phyloP scores from a whole-genome alignment of 2,329 filamentous ascomycete species.

The Xylaria sp. region DNA sequence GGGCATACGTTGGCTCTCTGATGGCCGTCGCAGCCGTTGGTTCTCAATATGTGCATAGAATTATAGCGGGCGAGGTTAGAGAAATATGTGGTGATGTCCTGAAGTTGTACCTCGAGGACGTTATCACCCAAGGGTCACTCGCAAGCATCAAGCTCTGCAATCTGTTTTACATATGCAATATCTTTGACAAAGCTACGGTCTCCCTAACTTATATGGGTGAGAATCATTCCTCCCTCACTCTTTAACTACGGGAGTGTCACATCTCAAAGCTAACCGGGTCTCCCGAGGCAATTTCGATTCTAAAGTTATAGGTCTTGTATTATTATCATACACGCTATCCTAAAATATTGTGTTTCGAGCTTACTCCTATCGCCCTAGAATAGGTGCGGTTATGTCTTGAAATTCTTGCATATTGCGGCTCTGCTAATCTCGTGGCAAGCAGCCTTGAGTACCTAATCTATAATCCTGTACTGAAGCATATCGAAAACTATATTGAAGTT shows the following conservation, averaged over 20 bases:
- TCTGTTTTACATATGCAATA: conserved; percentile 13
- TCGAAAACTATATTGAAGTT: not conserved
- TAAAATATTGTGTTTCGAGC: not conserved
- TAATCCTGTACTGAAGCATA: not conserved
- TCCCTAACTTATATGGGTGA: conserved; percentile 14
- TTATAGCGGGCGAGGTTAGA: not conserved
- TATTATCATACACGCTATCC: conserved; percentile 12
- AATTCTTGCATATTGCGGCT: conserved; percentile 10
- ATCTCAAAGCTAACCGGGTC: not conserved
- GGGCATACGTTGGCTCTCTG: conserved; percentile 5
- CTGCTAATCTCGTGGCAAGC: too few species aligned
- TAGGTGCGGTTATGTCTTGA: conserved; percentile 7
- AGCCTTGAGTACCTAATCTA: too few species aligned
- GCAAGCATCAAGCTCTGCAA: conserved; percentile 10
- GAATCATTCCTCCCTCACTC: not conserved
- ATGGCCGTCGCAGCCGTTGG: conserved; percentile 18
- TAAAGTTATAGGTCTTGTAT: conserved; percentile 16
- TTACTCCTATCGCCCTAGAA: not conserved
- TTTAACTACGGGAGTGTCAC: not conserved
- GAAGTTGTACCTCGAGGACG: not conserved
- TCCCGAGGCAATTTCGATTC: not conserved
- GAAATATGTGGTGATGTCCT: not conserved
- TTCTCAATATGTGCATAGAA: conserved; percentile 8
- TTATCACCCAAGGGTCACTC: conserved; percentile 7
- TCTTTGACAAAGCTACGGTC: conserved; percentile 14